A percentile compares a stretch with the other conserved stretches of the same genome.
Evolutionary conservation across 352 stramenopile genomes (phyloP).

Genomic region (Albugo laibachii): DNA sequence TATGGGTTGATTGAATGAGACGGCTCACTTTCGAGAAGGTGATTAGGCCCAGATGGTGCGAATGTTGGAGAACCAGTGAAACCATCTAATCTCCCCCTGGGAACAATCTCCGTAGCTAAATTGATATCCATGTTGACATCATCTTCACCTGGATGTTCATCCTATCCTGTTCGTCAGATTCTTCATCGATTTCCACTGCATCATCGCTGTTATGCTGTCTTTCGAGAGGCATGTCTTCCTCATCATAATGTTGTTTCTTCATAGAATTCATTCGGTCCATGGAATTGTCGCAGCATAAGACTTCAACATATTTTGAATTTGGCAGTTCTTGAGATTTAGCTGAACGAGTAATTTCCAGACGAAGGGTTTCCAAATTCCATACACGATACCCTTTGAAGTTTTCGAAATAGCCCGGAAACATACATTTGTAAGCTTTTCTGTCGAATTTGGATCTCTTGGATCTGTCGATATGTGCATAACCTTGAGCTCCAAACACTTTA

Average conservation of each 20-base stretch:
- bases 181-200: not conserved
- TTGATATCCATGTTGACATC: not conserved
- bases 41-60: no score
- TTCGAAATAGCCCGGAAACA: constrained; percentile 10
- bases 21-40: no score
- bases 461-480: constrained; percentile 6
- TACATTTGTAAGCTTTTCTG: constrained; percentile 9
- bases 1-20: no score
- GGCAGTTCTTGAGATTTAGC: not conserved
- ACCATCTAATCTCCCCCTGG: not conserved
- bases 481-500: constrained; percentile 6
- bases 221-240: not conserved
- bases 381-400: constrained; percentile 8
- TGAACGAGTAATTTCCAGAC: not conserved
- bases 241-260: not conserved
- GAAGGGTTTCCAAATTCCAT: constrained; percentile 1
- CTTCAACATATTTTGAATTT: not conserved
- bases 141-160: not conserved
- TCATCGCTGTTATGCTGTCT: not conserved
- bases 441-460: constrained; percentile 8
- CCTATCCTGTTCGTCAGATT: not conserved
- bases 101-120: not conserved
- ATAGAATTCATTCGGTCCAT: no score
- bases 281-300: not conserved
- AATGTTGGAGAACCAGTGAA: no score